Percentiles rank a stretch among this genome's conserved stretches.
phyloP scores from a whole-genome alignment of 2,329 filamentous ascomycete species.

The Exophiala spinifera region DNA sequence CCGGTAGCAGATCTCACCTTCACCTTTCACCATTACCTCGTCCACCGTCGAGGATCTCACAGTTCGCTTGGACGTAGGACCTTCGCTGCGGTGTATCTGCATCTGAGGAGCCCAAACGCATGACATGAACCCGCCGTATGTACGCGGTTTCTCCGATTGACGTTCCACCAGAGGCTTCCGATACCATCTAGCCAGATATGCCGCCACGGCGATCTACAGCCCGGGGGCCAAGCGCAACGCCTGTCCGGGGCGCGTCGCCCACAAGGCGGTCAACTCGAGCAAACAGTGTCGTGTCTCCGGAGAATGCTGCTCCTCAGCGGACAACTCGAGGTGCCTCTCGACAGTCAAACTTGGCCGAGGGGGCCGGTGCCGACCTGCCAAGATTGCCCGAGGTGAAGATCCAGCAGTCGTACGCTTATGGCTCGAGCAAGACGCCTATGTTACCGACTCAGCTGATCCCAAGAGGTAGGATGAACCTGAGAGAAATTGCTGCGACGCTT shows the following conservation, averaged over 20 bases:
- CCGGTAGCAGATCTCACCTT: too few relatives aligned
- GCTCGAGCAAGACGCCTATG: slow-evolving; percentile 36
- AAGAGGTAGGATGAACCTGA: slow-evolving; percentile 32
- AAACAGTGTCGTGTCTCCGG: slow-evolving; percentile 10
- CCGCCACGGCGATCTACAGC: slow-evolving; percentile 25
- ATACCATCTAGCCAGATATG: slow-evolving; percentile 4
- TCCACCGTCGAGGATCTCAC: too few relatives aligned
- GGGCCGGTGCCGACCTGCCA: slow-evolving; percentile 29
- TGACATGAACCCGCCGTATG: not conserved
- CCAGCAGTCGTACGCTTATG: slow-evolving; percentile 42
- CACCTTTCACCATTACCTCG: too few relatives aligned
- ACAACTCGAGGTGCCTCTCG: slow-evolving; percentile 20
- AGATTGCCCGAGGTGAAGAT: slow-evolving; percentile 38
- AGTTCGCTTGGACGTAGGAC: too few relatives aligned
- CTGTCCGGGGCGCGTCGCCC: slow-evolving; percentile 15
- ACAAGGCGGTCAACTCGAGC: slow-evolving; percentile 16
- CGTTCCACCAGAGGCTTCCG: not conserved
- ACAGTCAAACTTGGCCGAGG: slow-evolving; percentile 14
- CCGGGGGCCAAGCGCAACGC: slow-evolving; percentile 18
- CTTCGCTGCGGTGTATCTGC: not conserved
- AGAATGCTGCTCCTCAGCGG: slow-evolving; percentile 16
- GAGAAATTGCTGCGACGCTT: slow-evolving; percentile 36
- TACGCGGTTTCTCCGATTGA: not conserved
- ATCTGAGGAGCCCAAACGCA: not conserved
- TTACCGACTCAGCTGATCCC: slow-evolving; percentile 37